Evolutionary conservation across 1,284 basidiomycete species (phyloP).

Genomic region (Mycosarcoma mackinlayi): DNA sequence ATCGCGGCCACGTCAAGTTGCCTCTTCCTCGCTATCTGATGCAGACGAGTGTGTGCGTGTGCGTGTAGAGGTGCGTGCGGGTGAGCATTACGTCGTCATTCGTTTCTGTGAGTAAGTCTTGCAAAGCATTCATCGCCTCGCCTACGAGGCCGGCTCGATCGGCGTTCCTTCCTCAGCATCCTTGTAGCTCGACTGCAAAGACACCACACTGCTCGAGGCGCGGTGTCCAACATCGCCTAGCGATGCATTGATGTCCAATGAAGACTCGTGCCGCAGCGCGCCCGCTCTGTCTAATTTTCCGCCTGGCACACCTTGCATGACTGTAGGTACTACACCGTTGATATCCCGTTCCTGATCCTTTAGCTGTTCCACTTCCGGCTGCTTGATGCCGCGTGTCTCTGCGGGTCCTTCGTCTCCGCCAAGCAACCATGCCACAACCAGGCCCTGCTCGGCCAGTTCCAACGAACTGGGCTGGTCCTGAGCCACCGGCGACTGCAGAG

Average conservation of each 20-base stretch:
- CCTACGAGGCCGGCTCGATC: not conserved
- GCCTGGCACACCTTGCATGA: not conserved
- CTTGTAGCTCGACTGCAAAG: constrained; percentile 45
- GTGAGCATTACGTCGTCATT: no score
- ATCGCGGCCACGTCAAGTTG: no score
- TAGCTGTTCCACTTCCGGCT: not conserved
- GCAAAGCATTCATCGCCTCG: no score
- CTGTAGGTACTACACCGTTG: constrained; percentile 3
- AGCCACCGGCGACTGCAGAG: not conserved
- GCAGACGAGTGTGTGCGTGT: no score
- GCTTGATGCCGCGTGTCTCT: not conserved
- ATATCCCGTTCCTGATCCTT: not conserved
- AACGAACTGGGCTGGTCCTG: constrained; percentile 20
- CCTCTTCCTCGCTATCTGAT: no score
- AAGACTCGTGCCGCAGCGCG: not conserved
- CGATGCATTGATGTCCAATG: constrained; percentile 16
- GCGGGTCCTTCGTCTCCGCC: constrained; percentile 42
- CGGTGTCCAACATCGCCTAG: constrained; percentile 4
- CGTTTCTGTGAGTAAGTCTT: no score
- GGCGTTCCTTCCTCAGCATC: constrained; percentile 33
- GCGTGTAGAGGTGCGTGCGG: no score
- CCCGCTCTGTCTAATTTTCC: constrained; percentile 1
- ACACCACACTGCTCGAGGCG: constrained; percentile 39
- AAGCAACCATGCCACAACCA: constrained; percentile 58
- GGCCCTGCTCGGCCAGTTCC: constrained; percentile 26